Base-by-base conservation (phyloP, 176 grass and related monocot genomes). In the Cymbopogon citratus region DNA sequence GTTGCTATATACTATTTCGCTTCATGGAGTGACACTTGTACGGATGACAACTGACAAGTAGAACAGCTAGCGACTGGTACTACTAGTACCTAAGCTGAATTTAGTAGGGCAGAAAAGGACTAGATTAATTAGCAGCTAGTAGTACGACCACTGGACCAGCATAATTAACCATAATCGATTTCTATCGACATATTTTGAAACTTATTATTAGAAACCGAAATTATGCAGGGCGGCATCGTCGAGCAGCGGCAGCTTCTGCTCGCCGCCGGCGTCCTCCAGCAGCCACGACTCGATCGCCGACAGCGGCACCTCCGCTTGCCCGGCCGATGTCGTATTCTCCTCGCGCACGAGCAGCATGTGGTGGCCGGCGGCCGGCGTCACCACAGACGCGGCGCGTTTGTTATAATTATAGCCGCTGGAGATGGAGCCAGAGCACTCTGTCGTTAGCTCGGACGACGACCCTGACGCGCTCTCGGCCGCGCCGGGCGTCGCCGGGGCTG, bases 201-300 rank as follows among this genome's bases (percentile, higher is more conserved):
- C 9, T 7, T 15, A 21, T 3, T 11, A n/a, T 43, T 73, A 80
- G 81, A 80, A 69, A 5, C 60, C 68, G 36, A 79, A 74, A 61
- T 68, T 31, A 46, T 64, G 60, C 48, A 61, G 26, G 6, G n/a
- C 61, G 38, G 33, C 48, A 5, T 76, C 78, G 8, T 39, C 38
- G 38, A 39, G 5, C 38, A 81, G 69, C 39, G 34, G 66, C 69
- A 59, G 19, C 69, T 27, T 63, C 12, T 84, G 70, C 14, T 61
- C 59, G 59, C 59, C 87, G 28, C 5, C 44, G 68, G 81, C 93
- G 87, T 84, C 86, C 33, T 88, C 85, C 27, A 92, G 76, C 63
- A 96, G 81, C 93, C 93, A 96, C 78, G 87, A 90, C 74, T 92
- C 93, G 60, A 96, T 73, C 66, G 70, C 74, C 7, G 87, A 90